phyloP scores from a whole-genome alignment of 257 asterid species.

The Nicotiana undulata region DNA sequence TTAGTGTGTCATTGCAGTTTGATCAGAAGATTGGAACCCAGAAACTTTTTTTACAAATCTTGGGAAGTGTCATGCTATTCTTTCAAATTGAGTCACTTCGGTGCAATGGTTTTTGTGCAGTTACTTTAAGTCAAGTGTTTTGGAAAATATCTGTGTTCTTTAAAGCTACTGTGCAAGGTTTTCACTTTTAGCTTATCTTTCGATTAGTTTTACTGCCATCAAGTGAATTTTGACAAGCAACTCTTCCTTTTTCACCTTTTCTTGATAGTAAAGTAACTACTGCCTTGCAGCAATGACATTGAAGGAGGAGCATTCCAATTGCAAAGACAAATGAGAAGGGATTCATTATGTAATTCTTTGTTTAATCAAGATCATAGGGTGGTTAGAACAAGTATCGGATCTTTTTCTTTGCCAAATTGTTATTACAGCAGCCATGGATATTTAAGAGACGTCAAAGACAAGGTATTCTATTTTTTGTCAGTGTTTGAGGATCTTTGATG shows the following conservation, averaged over 20 bases:
- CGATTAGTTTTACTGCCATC: neutral
- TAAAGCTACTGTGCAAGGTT: neutral
- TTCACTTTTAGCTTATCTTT: neutral
- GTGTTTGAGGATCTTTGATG: neutral
- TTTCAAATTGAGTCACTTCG: neutral
- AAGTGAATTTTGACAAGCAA: neutral
- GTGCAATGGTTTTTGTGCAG: neutral
- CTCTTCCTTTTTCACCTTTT: neutral
- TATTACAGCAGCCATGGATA: constrained; percentile 1
- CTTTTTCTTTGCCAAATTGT: constrained; percentile 2
- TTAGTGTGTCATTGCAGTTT: neutral
- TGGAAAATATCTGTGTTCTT: neutral
- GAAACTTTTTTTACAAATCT: neutral
- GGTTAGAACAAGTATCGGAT: constrained; percentile 12
- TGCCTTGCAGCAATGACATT: constrained; percentile 21
- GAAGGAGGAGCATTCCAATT: constrained; percentile 16
- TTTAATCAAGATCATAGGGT: constrained; percentile 19
- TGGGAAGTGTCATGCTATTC: neutral
- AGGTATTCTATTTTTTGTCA: neutral
- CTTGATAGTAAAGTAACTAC: constrained; percentile 12
- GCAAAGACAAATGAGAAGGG: constrained; percentile 14
- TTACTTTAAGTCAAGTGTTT: neutral
- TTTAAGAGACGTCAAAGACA: neutral
- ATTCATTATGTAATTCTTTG: constrained; percentile 19
- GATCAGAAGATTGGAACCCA: neutral